Evolutionary conservation across 106 monocot species (phyloP).

Genomic region (Chionographis japonica): DNA sequence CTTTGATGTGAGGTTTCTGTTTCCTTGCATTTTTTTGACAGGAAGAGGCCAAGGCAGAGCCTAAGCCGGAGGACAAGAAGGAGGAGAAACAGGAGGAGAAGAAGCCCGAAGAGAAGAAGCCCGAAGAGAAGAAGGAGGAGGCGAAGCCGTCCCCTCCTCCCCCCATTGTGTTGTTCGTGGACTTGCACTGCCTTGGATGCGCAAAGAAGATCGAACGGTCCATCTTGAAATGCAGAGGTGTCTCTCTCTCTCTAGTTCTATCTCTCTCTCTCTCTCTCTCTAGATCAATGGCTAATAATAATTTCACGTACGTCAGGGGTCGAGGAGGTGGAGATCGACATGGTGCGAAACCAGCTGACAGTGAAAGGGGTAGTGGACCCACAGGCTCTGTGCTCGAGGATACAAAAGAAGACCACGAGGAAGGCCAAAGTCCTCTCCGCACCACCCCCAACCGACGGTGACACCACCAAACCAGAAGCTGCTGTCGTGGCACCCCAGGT

Average conservation of each 20-base stretch:
- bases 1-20: no score
- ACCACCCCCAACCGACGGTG: conserved; percentile 22
- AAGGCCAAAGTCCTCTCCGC: conserved; percentile 52
- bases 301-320: conserved; percentile 18
- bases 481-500: conserved; percentile 28
- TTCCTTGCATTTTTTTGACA: not conserved
- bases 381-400: conserved; percentile 21
- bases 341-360: conserved; percentile 29
- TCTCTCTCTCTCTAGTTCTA: not conserved
- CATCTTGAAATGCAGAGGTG: conserved; percentile 15
- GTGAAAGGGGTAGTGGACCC: conserved; percentile 35
- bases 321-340: conserved; percentile 31
- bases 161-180: conserved; percentile 19
- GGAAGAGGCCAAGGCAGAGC: conserved; percentile 30
- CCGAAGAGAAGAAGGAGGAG: conserved; percentile 7
- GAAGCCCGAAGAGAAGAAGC: conserved; percentile 4
- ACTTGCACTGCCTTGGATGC: conserved; percentile 34
- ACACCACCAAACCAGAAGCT: conserved; percentile 20
- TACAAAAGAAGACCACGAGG: conserved; percentile 25
- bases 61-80: conserved; percentile 8
- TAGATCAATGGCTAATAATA: not conserved
- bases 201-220: conserved; percentile 11
- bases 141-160: conserved; percentile 18
- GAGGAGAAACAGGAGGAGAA: conserved; percentile 5
- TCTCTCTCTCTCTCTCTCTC: not conserved